A percentile compares a stretch with the other conserved stretches of the same genome.
phyloP scores from a whole-genome alignment of 2,329 filamentous ascomycete species.

The Diaporthe humulicola region DNA sequence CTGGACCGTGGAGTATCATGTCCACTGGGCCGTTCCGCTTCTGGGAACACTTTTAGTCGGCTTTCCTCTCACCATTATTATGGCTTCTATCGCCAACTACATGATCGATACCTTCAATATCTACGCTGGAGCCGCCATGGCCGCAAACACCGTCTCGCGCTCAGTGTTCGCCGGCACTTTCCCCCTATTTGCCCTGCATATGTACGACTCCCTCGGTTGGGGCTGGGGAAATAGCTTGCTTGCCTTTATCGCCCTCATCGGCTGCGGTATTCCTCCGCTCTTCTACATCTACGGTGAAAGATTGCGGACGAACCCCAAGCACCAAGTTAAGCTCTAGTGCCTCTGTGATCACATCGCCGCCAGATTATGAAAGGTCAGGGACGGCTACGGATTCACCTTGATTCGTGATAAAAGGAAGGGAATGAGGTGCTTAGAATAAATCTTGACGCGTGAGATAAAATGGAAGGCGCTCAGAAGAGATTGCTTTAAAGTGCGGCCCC shows the following conservation, averaged over 20 bases:
- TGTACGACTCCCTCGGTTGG: not conserved
- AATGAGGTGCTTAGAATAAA: no score
- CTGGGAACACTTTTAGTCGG: not conserved
- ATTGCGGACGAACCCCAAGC: not conserved
- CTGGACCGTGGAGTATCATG: not conserved
- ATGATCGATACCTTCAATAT: not conserved
- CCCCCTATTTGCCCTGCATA: not conserved
- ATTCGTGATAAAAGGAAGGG: no score
- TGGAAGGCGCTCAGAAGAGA: no score
- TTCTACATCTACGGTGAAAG: not conserved
- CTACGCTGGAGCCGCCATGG: not conserved
- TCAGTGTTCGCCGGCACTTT: not conserved
- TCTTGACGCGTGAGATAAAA: no score
- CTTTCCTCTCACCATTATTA: not conserved
- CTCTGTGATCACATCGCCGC: no score
- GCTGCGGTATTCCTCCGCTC: not conserved
- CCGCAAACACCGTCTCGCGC: not conserved
- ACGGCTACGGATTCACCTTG: no score
- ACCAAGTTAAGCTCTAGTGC: not conserved
- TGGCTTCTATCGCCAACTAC: not conserved
- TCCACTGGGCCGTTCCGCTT: not conserved
- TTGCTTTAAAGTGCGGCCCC: not conserved
- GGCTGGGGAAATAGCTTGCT: not conserved
- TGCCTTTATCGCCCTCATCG: not conserved
- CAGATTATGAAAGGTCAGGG: no score